Evolutionary conservation across 2,329 filamentous ascomycete species (phyloP).

Genomic region (Pseudogymnoascus pannorum): DNA sequence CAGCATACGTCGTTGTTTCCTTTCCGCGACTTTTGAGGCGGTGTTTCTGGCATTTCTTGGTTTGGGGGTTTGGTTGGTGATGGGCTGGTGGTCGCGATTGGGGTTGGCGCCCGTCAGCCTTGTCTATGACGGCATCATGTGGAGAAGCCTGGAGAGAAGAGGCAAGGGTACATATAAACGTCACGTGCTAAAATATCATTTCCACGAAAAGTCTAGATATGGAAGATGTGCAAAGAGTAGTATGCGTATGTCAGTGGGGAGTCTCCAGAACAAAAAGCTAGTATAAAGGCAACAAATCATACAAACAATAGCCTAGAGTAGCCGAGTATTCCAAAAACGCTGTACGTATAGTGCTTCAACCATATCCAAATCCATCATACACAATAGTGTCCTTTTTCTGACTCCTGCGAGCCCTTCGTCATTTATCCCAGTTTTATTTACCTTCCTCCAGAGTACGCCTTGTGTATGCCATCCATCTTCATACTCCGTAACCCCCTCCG

Average conservation of each 20-base stretch:
- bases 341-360: not conserved
- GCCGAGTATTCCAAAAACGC: not conserved
- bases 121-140: not conserved
- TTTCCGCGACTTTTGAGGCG: not conserved
- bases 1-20: not conserved
- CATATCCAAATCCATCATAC: not conserved
- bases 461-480: constrained; percentile 5
- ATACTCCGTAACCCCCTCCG: not conserved
- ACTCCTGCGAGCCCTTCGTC: constrained; percentile 6
- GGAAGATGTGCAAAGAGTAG: not conserved
- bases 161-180: not conserved
- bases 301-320: not conserved
- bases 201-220: not conserved
- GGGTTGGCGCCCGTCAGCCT: constrained; percentile 6
- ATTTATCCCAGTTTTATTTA: constrained; percentile 4
- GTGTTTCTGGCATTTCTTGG: constrained; percentile 6
- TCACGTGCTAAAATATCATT: not conserved
- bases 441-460: constrained; percentile 7
- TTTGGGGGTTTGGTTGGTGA: not conserved
- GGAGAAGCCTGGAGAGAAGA: not conserved
- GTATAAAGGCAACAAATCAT: not conserved
- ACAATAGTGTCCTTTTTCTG: constrained; percentile 4
- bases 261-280: not conserved
- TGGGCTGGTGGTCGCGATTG: not conserved
- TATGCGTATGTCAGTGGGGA: not conserved